Evolutionary conservation across 2,329 filamentous ascomycete genomes (phyloP).

Genomic region (Alternaria brassicicola): DNA sequence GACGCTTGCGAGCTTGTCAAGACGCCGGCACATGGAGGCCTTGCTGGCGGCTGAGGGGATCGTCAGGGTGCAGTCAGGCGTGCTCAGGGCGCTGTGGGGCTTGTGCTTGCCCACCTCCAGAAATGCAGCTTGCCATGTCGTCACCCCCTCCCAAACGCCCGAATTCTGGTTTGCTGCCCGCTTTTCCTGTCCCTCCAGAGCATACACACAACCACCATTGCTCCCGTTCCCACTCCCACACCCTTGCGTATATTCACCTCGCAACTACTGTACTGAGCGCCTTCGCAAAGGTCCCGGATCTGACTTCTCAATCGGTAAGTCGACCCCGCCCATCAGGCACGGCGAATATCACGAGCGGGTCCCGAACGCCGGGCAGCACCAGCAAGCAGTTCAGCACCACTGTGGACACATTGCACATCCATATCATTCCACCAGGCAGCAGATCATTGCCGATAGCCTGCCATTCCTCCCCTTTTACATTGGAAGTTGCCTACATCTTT

Average conservation of each 20-base stretch:
- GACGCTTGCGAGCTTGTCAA: constrained; percentile 12
- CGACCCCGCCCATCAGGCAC: constrained; percentile 28
- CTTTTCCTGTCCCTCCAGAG: constrained; percentile 10
- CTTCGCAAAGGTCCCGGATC: constrained; percentile 11
- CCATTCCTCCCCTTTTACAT: constrained; percentile 16
- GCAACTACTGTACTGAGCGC: background rate
- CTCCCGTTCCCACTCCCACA: constrained; percentile 8
- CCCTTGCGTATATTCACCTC: background rate
- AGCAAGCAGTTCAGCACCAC: constrained; percentile 33
- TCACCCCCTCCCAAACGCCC: constrained; percentile 42
- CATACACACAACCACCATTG: background rate
- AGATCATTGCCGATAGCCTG: constrained; percentile 21
- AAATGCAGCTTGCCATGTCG: constrained; percentile 40
- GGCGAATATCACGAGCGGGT: constrained; percentile 39
- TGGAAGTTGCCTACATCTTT: constrained; percentile 16
- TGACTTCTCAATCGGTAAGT: constrained; percentile 37
- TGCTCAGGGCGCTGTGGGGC: constrained; percentile 19
- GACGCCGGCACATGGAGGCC: constrained; percentile 15
- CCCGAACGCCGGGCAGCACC: constrained; percentile 27
- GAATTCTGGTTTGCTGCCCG: constrained; percentile 43
- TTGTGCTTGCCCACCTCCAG: constrained; percentile 27
- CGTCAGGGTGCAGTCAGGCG: constrained; percentile 32
- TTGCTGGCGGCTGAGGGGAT: constrained; percentile 33
- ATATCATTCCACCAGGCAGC: constrained; percentile 22
- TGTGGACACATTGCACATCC: constrained; percentile 46